Evolutionary conservation across 2,329 filamentous ascomycete genomes (phyloP).

Genomic region (Clonostachys solani): DNA sequence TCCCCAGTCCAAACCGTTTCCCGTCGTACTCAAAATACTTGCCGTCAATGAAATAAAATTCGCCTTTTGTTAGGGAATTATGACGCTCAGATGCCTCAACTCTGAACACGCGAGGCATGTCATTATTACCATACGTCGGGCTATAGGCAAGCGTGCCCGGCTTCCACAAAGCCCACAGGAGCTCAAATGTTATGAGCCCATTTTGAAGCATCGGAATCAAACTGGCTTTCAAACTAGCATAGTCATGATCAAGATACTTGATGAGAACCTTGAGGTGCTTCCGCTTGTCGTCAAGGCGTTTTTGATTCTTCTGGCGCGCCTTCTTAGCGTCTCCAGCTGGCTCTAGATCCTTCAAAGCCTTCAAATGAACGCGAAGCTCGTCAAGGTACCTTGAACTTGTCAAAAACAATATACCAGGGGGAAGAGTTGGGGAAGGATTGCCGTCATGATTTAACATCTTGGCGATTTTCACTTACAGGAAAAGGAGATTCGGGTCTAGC

Average conservation of each 20-base stretch:
- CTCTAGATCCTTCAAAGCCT: constrained; percentile 58
- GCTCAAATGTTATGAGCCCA: constrained; percentile 82
- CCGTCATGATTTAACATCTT: neutral
- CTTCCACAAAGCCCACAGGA: constrained; percentile 86
- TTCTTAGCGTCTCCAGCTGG: constrained; percentile 41
- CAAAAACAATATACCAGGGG: too few species aligned
- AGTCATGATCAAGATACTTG: constrained; percentile 78
- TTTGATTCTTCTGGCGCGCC: constrained; percentile 57
- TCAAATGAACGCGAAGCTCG: constrained; percentile 62
- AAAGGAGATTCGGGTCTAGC: constrained; percentile 67
- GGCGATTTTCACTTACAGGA: constrained; percentile 39
- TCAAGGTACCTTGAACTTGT: constrained; percentile 60
- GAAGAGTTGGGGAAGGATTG: neutral
- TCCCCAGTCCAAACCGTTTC: constrained; percentile 76
- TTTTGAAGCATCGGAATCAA: constrained; percentile 77
- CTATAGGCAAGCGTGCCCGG: constrained; percentile 78
- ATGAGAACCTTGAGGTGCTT: constrained; percentile 68
- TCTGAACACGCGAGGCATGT: constrained; percentile 79
- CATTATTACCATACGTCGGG: constrained; percentile 69
- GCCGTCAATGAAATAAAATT: constrained; percentile 74
- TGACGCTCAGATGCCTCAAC: constrained; percentile 73
- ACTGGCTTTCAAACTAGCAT: constrained; percentile 69
- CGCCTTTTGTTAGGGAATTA: constrained; percentile 62
- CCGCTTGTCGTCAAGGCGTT: constrained; percentile 52
- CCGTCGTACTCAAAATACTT: constrained; percentile 86